Percentiles rank a stretch among this genome's conserved stretches.
These are phyloP conservation scores for Ogataea methylovora DNA, from an alignment of 805 yeast genomes.

Conservation along the genomic window DNA sequence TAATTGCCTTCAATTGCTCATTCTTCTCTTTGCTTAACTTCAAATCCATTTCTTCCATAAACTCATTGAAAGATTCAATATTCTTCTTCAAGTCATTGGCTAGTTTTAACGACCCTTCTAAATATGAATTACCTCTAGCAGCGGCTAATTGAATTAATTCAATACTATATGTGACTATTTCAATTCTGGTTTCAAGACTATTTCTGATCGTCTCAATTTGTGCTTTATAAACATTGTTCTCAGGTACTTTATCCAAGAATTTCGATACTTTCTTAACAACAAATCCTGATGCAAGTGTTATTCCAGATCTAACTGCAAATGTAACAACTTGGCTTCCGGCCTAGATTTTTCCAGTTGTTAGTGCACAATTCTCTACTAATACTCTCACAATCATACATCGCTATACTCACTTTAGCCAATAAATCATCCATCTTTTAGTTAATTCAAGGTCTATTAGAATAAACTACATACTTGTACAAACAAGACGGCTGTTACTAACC, in stretches of 20 bases:
- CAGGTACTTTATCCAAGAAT: constrained; percentile 49
- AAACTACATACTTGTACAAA: too few species aligned
- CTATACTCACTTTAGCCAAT: constrained; percentile 17
- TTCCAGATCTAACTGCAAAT: constrained; percentile 70
- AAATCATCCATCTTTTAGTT: constrained; percentile 30
- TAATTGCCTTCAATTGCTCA: constrained; percentile 12
- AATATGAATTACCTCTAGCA: constrained; percentile 52
- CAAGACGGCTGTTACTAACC: too few species aligned
- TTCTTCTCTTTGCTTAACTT: constrained; percentile 25
- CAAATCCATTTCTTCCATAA: constrained; percentile 31
- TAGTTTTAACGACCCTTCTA: constrained; percentile 46
- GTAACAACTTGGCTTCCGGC: constrained; percentile 78
- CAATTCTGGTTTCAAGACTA: constrained; percentile 48
- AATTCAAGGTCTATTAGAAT: too few species aligned
- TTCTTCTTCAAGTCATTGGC: constrained; percentile 49
- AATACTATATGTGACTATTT: constrained; percentile 56
- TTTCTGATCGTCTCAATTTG: constrained; percentile 35
- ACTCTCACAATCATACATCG: too few species aligned
- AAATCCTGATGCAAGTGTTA: constrained; percentile 65
- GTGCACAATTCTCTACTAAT: background rate
- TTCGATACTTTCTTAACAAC: constrained; percentile 58
- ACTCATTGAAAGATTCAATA: constrained; percentile 48
- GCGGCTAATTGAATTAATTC: constrained; percentile 58
- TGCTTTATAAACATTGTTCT: constrained; percentile 37
- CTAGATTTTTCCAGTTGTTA: too few species aligned